Conservation (phyloP, 306 rosid species). For the Dryas drummondii region DNA sequence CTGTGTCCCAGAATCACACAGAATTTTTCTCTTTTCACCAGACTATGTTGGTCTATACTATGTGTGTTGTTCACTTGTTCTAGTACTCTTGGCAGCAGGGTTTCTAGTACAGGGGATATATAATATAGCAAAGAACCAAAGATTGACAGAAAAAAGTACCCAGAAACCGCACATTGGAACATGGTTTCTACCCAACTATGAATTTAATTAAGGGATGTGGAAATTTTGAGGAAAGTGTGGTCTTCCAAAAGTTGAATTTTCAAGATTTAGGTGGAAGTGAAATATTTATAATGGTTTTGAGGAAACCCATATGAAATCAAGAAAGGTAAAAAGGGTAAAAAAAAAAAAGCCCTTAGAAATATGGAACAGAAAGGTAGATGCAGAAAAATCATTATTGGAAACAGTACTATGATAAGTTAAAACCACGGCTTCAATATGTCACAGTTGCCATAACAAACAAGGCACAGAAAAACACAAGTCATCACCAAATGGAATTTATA, state of each 20-base stretch:
- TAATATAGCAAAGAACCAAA: neutral
- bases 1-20: constrained; percentile 3
- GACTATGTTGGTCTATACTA: neutral
- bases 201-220: constrained; percentile 12
- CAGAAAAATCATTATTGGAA: constrained; percentile 26
- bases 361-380: constrained; percentile 21
- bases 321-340: constrained; percentile 2
- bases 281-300: constrained; percentile 8
- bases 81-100: neutral
- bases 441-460: constrained; percentile 14
- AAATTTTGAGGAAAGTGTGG: constrained; percentile 26
- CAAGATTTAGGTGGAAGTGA: constrained; percentile 34
- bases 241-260: constrained; percentile 39
- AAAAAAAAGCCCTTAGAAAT: neutral
- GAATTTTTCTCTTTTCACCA: neutral
- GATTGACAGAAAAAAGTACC: constrained; percentile 1
- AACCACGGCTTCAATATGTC: constrained; percentile 27
- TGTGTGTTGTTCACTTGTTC: neutral
- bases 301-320: constrained; percentile 8
- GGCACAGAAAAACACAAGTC: constrained; percentile 30
- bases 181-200: constrained; percentile 19
- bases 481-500: constrained; percentile 2
- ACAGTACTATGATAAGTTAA: neutral
- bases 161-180: constrained; percentile 14
- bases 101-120: neutral